Percentiles rank a stretch among this genome's conserved stretches.
Evolutionary conservation across 208 protist species (phyloP).

Genomic region (Wallacemonas rigidus): DNA sequence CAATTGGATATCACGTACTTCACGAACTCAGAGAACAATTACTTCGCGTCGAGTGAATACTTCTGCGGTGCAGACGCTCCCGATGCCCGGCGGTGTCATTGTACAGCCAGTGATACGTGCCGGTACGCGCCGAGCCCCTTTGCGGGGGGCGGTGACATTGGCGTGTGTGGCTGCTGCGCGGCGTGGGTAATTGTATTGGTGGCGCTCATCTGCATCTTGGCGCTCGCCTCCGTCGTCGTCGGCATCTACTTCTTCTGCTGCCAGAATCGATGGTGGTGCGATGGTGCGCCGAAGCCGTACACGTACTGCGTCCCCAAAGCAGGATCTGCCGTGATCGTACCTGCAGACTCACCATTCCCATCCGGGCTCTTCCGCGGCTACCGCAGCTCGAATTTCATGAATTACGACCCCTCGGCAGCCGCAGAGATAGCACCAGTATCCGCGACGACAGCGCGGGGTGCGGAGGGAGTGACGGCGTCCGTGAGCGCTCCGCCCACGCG

Average conservation of each 20-base stretch:
- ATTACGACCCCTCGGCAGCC: conserved; percentile 15
- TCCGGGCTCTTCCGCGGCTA: conserved; percentile 66
- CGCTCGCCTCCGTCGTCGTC: conserved; percentile 11
- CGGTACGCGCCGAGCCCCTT: conserved; percentile 25
- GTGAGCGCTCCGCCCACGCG: too few species aligned
- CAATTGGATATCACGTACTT: conserved; percentile 24
- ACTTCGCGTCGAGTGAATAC: conserved; percentile 26
- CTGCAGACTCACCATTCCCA: conserved; percentile 42
- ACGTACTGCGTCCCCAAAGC: conserved; percentile 41
- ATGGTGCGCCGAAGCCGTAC: conserved; percentile 47
- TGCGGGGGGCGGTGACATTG: conserved; percentile 49
- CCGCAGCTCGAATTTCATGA: conserved; percentile 45
- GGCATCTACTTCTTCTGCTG: conserved; percentile 39
- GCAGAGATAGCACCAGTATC: background rate
- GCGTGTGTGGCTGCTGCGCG: conserved; percentile 61
- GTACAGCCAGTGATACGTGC: conserved; percentile 25
- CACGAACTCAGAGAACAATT: background rate
- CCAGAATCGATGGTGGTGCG: conserved; percentile 59
- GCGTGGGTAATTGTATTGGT: conserved; percentile 59
- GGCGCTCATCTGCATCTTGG: conserved; percentile 21
- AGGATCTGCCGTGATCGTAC: conserved; percentile 36
- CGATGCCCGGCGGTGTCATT: conserved; percentile 31
- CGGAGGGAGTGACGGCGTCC: too few species aligned
- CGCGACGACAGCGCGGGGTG: background rate
- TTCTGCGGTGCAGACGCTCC: conserved; percentile 27